Conservation (phyloP, 768 basidiomycete species). For the Lyophyllum atratum region DNA sequence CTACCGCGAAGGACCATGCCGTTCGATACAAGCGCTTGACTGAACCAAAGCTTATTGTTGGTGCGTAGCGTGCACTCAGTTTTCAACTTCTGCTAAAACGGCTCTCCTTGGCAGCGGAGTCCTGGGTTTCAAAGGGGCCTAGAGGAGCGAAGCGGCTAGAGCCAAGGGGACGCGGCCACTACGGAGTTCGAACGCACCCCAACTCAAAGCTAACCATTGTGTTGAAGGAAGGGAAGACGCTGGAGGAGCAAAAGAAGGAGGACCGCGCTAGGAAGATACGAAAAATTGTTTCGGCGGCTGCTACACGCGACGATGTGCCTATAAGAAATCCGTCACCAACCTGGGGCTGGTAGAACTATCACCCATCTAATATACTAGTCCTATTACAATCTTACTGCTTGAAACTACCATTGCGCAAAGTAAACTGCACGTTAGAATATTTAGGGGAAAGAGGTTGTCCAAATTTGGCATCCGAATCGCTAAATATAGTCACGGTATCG, state of each 20-base stretch:
- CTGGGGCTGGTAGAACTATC: conserved; percentile 73
- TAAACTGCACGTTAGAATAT: no score
- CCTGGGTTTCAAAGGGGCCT: conserved; percentile 91
- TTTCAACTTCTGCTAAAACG: conserved; percentile 1
- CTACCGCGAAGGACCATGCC: conserved; percentile 86
- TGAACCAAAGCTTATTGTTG: conserved; percentile 72
- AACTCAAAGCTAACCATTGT: conserved; percentile 76
- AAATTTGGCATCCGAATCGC: conserved; percentile 9
- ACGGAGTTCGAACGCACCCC: conserved; percentile 76
- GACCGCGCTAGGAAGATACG: conserved; percentile 68
- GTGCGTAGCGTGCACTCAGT: conserved; percentile 49
- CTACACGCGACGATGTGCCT: conserved; percentile 79
- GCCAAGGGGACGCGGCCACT: conserved; percentile 80
- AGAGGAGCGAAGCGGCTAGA: conserved; percentile 68
- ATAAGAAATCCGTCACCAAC: conserved; percentile 69
- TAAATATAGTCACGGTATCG: conserved; percentile 25
- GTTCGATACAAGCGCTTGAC: conserved; percentile 73
- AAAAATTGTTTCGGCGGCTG: conserved; percentile 77
- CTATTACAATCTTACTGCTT: background rate
- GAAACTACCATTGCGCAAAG: no score
- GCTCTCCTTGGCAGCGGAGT: conserved; percentile 59
- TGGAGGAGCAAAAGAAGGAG: conserved; percentile 64
- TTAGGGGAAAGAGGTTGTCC: background rate
- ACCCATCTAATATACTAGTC: conserved; percentile 14
- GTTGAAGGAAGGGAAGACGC: conserved; percentile 79